These are phyloP conservation scores for Hygrophoropsis aurantiaca DNA, from an alignment of 768 basidiomycete species.

Conservation along the genomic window DNA sequence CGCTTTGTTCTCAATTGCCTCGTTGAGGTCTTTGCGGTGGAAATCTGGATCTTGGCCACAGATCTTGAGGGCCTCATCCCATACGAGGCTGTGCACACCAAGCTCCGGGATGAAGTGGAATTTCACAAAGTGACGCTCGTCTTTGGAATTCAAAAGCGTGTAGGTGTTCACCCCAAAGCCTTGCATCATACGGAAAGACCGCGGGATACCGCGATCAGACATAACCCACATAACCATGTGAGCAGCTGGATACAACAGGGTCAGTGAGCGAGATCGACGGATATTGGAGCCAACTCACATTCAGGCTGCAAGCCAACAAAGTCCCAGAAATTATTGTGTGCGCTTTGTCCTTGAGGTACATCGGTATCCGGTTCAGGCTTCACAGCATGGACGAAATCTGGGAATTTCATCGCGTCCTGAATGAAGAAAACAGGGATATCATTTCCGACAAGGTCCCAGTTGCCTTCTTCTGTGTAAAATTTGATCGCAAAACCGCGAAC, in stretches of 20 bases:
- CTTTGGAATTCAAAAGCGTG: slow-evolving; percentile 64
- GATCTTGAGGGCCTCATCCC: slow-evolving; percentile 91
- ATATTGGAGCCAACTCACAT: slow-evolving; percentile 31
- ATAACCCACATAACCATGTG: slow-evolving; percentile 85
- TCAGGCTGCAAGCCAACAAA: slow-evolving; percentile 73
- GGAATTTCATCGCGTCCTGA: slow-evolving; percentile 81
- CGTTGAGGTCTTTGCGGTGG: slow-evolving; percentile 82
- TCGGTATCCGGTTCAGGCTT: slow-evolving; percentile 88
- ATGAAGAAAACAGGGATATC: slow-evolving; percentile 84
- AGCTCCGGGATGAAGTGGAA: slow-evolving; percentile 84
- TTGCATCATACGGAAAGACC: slow-evolving; percentile 88
- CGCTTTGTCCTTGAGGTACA: slow-evolving; percentile 63
- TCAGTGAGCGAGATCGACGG: neutral
- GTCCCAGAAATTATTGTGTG: slow-evolving; percentile 90
- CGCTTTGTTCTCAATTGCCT: slow-evolving; percentile 73
- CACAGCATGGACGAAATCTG: slow-evolving; percentile 82
- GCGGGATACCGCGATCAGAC: slow-evolving; percentile 83
- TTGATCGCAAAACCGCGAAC: slow-evolving; percentile 85
- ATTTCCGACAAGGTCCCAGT: slow-evolving; percentile 87
- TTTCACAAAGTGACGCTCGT: slow-evolving; percentile 80
- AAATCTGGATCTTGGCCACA: slow-evolving; percentile 86
- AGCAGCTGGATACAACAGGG: slow-evolving; percentile 43
- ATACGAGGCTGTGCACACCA: slow-evolving; percentile 79
- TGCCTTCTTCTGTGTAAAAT: slow-evolving; percentile 83
- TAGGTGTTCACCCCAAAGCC: slow-evolving; percentile 88